Conservation (phyloP, 768 basidiomycete genomes). For the Pleurotus eryngii region DNA sequence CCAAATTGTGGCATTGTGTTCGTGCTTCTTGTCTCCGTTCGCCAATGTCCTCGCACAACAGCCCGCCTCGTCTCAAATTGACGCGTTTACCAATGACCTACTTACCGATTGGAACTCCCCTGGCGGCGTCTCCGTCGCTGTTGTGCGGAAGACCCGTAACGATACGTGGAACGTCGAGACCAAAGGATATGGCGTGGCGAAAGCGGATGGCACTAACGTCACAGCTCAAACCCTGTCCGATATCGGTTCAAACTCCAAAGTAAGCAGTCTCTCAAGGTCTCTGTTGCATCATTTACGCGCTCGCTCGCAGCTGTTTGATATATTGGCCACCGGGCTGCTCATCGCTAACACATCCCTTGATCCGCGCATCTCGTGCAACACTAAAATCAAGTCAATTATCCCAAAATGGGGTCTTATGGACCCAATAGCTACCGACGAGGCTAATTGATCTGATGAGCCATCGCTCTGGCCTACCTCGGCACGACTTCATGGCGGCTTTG, state of each 20-base stretch:
- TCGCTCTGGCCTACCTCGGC: constrained; percentile 23
- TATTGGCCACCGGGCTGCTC: constrained; percentile 21
- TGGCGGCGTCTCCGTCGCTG: constrained; percentile 16
- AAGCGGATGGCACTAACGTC: constrained; percentile 15
- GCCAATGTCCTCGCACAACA: too few species aligned
- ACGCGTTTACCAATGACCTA: constrained; percentile 11
- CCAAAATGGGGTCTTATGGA: constrained; percentile 23
- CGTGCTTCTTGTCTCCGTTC: too few species aligned
- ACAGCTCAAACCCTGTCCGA: constrained; percentile 15
- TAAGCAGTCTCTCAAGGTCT: neutral
- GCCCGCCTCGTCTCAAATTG: constrained; percentile 8
- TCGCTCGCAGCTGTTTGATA: constrained; percentile 18
- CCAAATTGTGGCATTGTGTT: too few species aligned
- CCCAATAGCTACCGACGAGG: constrained; percentile 15
- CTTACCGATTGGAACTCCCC: constrained; percentile 17
- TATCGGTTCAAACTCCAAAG: constrained; percentile 23
- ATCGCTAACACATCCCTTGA: constrained; percentile 21
- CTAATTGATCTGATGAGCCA: constrained; percentile 24
- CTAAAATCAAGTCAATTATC: constrained; percentile 21
- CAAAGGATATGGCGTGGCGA: constrained; percentile 18
- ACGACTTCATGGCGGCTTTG: constrained; percentile 9
- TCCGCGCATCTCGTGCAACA: constrained; percentile 18
- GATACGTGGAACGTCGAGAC: constrained; percentile 17
- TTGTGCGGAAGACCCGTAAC: constrained; percentile 13
- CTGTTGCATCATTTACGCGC: too few species aligned